Conservation (phyloP, 179 eudicot species). For the Silene coronaria region DNA sequence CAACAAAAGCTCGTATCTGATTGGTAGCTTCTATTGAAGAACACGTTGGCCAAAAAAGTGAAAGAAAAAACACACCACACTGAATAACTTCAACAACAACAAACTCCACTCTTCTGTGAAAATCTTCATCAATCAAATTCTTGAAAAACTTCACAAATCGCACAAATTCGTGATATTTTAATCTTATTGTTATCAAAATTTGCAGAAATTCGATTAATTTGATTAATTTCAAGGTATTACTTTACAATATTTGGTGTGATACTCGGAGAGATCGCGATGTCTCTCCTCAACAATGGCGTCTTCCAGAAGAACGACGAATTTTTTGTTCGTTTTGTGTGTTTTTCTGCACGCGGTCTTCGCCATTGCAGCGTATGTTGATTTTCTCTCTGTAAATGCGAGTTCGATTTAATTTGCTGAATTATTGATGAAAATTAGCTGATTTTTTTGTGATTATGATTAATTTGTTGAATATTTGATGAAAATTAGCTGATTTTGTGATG, state of each 20-base stretch:
- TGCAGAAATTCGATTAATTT: background rate
- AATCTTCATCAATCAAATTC: background rate
- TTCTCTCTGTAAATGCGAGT: background rate
- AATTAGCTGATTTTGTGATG: background rate
- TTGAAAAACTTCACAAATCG: background rate
- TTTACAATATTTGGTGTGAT: background rate
- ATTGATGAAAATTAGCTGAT: conserved; percentile 17
- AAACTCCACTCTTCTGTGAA: background rate
- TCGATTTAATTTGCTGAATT: background rate
- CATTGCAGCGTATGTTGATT: conserved; percentile 66
- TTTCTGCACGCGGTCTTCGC: conserved; percentile 40
- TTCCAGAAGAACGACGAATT: conserved; percentile 36
- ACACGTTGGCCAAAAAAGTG: conserved; percentile 36
- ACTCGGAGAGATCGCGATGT: conserved; percentile 26
- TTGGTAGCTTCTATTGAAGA: conserved; percentile 32
- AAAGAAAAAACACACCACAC: background rate
- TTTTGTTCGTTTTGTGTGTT: conserved; percentile 46
- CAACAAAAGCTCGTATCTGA: conserved; percentile 33
- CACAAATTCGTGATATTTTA: background rate
- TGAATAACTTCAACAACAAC: background rate
- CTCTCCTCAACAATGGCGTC: conserved; percentile 50
- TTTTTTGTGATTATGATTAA: background rate
- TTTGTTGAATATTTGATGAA: background rate
- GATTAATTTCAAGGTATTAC: background rate
- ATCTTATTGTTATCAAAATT: background rate